These are phyloP conservation scores for Casuarina glauca DNA, from an alignment of 306 rosid genomes.

Conservation along the genomic window DNA sequence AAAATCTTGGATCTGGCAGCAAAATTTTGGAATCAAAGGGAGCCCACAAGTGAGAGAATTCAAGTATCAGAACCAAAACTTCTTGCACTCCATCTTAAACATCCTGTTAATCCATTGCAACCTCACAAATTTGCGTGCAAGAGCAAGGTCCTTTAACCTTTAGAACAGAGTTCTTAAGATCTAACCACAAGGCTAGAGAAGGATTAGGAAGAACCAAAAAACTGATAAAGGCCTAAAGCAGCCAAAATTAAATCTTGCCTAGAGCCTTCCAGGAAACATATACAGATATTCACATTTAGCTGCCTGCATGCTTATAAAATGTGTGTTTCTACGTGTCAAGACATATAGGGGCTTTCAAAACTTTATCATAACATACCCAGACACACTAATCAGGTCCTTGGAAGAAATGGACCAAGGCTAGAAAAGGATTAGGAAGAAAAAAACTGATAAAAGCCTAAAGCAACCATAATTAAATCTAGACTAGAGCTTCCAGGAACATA, in stretches of 20 bases:
- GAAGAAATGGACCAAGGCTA: conserved; percentile 51
- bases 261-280: neutral
- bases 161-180: neutral
- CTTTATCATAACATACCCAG: conserved; percentile 60
- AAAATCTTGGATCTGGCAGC: neutral
- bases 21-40: conserved; percentile 1
- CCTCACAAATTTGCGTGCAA: conserved; percentile 5
- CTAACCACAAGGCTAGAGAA: conserved; percentile 1
- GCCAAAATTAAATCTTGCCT: neutral
- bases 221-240: neutral
- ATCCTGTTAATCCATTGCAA: conserved; percentile 4
- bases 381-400: conserved; percentile 73
- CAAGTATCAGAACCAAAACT: conserved; percentile 23
- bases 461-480: neutral
- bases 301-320: neutral
- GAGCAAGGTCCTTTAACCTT: neutral
- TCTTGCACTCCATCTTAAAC: conserved; percentile 6
- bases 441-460: neutral
- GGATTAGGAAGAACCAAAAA: conserved; percentile 1
- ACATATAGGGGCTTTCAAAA: conserved; percentile 2
- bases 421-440: neutral
- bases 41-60: neutral
- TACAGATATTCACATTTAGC: too few species aligned
- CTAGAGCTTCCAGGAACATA: too few species aligned
- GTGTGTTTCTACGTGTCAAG: neutral